These are phyloP conservation scores for Arachis stenosperma DNA, from an alignment of 306 rosid species.

Conservation along the genomic window DNA sequence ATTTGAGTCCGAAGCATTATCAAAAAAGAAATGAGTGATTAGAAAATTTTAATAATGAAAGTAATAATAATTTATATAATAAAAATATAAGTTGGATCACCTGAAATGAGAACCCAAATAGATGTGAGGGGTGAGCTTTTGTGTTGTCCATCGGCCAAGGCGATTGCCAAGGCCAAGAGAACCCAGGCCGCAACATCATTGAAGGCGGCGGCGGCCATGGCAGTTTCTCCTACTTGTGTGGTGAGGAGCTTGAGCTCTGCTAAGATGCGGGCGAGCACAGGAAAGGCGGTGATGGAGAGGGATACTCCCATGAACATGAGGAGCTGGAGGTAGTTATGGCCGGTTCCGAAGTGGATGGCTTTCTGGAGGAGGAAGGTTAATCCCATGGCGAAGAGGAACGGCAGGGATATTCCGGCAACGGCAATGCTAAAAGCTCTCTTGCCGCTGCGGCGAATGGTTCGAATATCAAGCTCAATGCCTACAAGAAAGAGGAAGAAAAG, in stretches of 20 bases:
- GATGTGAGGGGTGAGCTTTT: slow-evolving; percentile 15
- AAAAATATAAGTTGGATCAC: neutral
- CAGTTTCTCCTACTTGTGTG: slow-evolving; percentile 68
- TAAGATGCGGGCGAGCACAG: slow-evolving; percentile 83
- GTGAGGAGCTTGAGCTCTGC: slow-evolving; percentile 80
- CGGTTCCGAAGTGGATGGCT: slow-evolving; percentile 43
- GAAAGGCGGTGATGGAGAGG: slow-evolving; percentile 86
- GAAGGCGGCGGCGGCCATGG: slow-evolving; percentile 88
- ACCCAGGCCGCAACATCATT: slow-evolving; percentile 91
- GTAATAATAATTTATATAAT: too few relatives aligned
- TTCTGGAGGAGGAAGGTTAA: slow-evolving; percentile 56
- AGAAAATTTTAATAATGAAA: too few relatives aligned
- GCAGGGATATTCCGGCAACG: slow-evolving; percentile 66
- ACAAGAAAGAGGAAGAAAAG: slow-evolving; percentile 77
- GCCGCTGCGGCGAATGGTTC: slow-evolving; percentile 63
- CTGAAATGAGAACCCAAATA: slow-evolving; percentile 37
- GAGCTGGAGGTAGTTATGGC: slow-evolving; percentile 54
- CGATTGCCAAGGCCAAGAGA: slow-evolving; percentile 74
- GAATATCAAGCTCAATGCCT: slow-evolving; percentile 71
- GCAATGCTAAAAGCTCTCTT: slow-evolving; percentile 63
- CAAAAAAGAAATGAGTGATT: too few relatives aligned
- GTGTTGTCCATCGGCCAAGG: slow-evolving; percentile 39
- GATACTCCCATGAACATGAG: slow-evolving; percentile 77
- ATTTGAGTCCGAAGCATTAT: too few relatives aligned
- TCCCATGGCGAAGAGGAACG: slow-evolving; percentile 66